Conservation (phyloP, 768 basidiomycete genomes). For the Termitomyces sp. region DNA sequence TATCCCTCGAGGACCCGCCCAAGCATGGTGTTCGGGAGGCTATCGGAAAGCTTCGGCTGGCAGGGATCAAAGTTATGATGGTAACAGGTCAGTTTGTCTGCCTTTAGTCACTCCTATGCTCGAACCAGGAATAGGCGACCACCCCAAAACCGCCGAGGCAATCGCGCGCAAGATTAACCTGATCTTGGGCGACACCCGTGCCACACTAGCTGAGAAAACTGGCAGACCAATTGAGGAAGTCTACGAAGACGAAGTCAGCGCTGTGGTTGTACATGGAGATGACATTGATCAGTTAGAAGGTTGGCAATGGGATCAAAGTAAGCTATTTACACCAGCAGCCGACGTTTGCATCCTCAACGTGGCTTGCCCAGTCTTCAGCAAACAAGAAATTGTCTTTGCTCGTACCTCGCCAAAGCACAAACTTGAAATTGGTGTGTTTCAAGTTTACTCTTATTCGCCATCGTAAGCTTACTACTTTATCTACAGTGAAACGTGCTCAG, state of each 20-base stretch:
- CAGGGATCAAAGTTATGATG: slow-evolving; percentile 79
- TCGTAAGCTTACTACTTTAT: neutral
- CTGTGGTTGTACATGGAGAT: slow-evolving; percentile 68
- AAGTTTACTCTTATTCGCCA: neutral
- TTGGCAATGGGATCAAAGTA: slow-evolving; percentile 77
- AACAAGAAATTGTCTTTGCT: slow-evolving; percentile 71
- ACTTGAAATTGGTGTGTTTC: slow-evolving; percentile 59
- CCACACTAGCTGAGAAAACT: slow-evolving; percentile 57
- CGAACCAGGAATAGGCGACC: slow-evolving; percentile 44
- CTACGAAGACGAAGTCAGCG: slow-evolving; percentile 67
- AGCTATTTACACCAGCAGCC: slow-evolving; percentile 19
- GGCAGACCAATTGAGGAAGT: slow-evolving; percentile 54
- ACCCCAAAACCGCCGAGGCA: slow-evolving; percentile 73
- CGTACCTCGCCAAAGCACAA: slow-evolving; percentile 74
- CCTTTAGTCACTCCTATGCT: neutral
- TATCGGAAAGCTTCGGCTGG: slow-evolving; percentile 66
- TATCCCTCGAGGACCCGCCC: slow-evolving; percentile 69
- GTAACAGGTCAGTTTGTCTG: slow-evolving; percentile 49
- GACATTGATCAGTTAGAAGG: slow-evolving; percentile 64
- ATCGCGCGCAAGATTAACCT: slow-evolving; percentile 74
- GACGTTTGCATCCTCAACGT: slow-evolving; percentile 2
- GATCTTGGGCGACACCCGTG: slow-evolving; percentile 63
- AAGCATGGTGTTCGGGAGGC: slow-evolving; percentile 73
- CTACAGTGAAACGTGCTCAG: slow-evolving; percentile 65
- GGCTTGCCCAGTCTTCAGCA: slow-evolving; percentile 52